Evolutionary conservation across 2,329 filamentous ascomycete genomes (phyloP).

Genomic region (Botrytis galanthina): DNA sequence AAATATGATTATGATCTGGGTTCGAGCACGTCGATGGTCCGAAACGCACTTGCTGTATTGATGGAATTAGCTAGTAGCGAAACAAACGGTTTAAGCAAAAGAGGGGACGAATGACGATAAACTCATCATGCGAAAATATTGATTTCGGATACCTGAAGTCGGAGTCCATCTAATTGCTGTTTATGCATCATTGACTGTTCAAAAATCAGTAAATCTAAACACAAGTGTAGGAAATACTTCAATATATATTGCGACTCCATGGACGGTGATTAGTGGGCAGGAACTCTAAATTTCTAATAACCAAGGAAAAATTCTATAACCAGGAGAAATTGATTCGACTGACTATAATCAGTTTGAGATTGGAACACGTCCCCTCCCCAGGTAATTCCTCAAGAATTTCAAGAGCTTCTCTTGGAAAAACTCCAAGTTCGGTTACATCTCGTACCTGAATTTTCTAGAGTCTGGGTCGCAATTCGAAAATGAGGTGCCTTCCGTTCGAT

Average conservation of each 20-base stretch:
- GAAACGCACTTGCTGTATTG: neutral
- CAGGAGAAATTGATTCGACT: no score
- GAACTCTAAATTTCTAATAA: no score
- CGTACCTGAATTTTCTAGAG: neutral
- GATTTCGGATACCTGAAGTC: neutral
- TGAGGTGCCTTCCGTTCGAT: neutral
- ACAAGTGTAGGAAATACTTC: neutral
- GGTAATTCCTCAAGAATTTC: no score
- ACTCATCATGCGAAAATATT: neutral
- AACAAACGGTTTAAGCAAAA: neutral
- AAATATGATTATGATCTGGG: accelerated
- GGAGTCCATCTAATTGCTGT: no score
- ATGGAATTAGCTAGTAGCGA: neutral
- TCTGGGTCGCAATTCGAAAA: neutral
- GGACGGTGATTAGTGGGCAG: no score
- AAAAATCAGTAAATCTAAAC: accelerated
- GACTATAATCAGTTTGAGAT: no score
- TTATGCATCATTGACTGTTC: neutral
- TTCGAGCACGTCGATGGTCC: no score
- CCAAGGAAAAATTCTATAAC: no score
- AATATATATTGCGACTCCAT: neutral
- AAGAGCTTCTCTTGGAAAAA: neutral
- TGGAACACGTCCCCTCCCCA: no score
- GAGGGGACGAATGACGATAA: neutral
- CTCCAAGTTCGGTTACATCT: neutral